Evolutionary conservation across 148 eudicot species (phyloP).

Genomic region (Camellia sinensis): DNA sequence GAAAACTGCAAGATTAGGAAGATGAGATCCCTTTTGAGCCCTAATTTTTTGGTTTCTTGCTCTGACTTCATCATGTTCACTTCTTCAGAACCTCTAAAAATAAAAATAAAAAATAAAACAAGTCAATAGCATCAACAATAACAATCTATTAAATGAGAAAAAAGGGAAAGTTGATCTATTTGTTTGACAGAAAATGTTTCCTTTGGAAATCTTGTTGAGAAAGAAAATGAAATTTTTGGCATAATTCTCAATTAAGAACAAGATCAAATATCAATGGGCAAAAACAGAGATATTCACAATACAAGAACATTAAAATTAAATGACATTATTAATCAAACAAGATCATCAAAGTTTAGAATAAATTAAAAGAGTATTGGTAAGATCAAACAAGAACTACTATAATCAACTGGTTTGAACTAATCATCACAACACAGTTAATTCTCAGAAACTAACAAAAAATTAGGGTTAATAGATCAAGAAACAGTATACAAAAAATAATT

Average conservation of each 20-base stretch:
- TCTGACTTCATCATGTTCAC: background rate
- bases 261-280: no score
- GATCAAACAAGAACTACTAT: background rate
- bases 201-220: background rate
- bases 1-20: constrained; percentile 49
- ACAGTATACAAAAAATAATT: no score
- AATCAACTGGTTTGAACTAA: background rate
- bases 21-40: constrained; percentile 18
- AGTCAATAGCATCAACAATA: background rate
- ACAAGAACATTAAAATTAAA: background rate
- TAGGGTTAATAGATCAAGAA: no score
- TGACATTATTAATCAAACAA: background rate
- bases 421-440: background rate
- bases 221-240: background rate
- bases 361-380: no score
- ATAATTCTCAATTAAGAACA: no score
- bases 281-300: background rate
- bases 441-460: no score
- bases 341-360: background rate
- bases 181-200: background rate
- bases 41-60: background rate
- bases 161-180: background rate
- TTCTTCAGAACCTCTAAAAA: background rate
- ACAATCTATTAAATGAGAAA: background rate
- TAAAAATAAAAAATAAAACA: no score